phyloP scores from a whole-genome alignment of 805 yeast genomes.

The Crinitomyces ghanaensis region DNA sequence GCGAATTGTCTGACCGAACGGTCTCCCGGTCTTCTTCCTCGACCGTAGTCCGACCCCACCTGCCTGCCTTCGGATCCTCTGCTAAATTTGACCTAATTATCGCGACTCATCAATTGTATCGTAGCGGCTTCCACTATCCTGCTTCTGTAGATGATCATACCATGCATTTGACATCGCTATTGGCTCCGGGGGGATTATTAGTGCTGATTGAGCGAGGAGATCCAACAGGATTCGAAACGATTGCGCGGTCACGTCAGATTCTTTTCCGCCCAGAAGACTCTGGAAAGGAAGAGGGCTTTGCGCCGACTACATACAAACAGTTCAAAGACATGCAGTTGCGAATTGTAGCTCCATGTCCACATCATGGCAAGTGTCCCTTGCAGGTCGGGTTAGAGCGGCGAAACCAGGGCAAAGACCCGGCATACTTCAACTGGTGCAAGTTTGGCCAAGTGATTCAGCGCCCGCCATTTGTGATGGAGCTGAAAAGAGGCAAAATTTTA shows the following conservation, averaged over 20 bases:
- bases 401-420: conserved; percentile 10
- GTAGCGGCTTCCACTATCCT: conserved; percentile 51
- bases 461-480: conserved; percentile 70
- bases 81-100: conserved; percentile 70
- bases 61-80: conserved; percentile 33
- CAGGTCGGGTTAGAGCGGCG: conserved; percentile 50
- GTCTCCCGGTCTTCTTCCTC: conserved; percentile 20
- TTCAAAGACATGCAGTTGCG: conserved; percentile 39
- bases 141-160: conserved; percentile 59
- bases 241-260: conserved; percentile 83
- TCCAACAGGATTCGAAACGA: conserved; percentile 75
- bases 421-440: conserved; percentile 54
- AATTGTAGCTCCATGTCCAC: conserved; percentile 83
- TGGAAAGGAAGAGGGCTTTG: conserved; percentile 20
- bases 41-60: conserved; percentile 42
- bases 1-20: background rate
- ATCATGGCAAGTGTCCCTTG: conserved; percentile 76
- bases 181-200: conserved; percentile 71
- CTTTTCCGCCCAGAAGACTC: conserved; percentile 66
- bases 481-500: conserved; percentile 69
- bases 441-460: conserved; percentile 61
- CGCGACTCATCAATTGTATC: conserved; percentile 66
- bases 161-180: conserved; percentile 43
- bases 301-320: conserved; percentile 10
- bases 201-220: conserved; percentile 82